A percentile compares a stretch with the other conserved stretches of the same genome.
Conservation (phyloP, 2,329 filamentous ascomycete species). For the Xylariaceae sp. region DNA sequence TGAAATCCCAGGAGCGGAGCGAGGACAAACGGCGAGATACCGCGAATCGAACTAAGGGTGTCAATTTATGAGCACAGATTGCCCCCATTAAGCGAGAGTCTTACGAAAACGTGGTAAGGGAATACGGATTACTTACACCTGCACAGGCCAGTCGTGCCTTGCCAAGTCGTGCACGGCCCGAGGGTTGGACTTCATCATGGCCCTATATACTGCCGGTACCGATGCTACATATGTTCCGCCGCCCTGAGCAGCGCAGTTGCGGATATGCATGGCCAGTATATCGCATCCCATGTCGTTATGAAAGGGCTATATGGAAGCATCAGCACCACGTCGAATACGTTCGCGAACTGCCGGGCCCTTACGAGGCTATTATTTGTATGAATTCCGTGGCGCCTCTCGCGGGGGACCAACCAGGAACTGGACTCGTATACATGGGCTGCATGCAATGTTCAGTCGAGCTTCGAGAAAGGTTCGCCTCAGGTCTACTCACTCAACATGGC, state of each 20-base stretch:
- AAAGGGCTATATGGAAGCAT: constrained; percentile 36
- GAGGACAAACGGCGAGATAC: constrained; percentile 32
- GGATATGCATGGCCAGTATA: constrained; percentile 44
- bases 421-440: constrained; percentile 46
- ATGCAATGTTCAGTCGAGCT: constrained; percentile 15
- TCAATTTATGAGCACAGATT: constrained; percentile 6
- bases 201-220: constrained; percentile 40
- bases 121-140: constrained; percentile 37
- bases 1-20: constrained; percentile 41
- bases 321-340: constrained; percentile 2
- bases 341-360: constrained; percentile 18
- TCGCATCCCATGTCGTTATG: constrained; percentile 51
- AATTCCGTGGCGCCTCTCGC: constrained; percentile 44
- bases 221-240: constrained; percentile 44
- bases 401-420: constrained; percentile 41
- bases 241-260: constrained; percentile 39
- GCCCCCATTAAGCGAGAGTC: not conserved
- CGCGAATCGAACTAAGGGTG: constrained; percentile 21
- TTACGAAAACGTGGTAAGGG: not conserved
- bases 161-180: constrained; percentile 36
- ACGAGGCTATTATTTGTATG: constrained; percentile 45
- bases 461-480: not conserved
- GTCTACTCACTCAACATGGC: constrained; percentile 41
- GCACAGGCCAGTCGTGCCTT: constrained; percentile 42
- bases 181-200: constrained; percentile 36